These are phyloP conservation scores for Sorghum bicolor DNA, from an alignment of 176 grass and related monocot species.

Conservation along the genomic window Sorghum_bicolor_NCBIv3 NC_012879.2:52307001-52307500, in stretches of 20 bases:
- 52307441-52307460: constrained; percentile 27
- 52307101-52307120: constrained; percentile 74
- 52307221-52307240: neutral
- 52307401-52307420: constrained; percentile 60
- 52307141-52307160: constrained; percentile 27
- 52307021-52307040: constrained; percentile 12
- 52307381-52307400: constrained; percentile 87
- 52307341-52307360: constrained; percentile 76
- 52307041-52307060: constrained; percentile 32
- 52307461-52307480: constrained; percentile 28
- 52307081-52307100: constrained; percentile 76
- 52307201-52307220: neutral
- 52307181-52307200: neutral
- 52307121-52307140: constrained; percentile 81
- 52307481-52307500: constrained; percentile 36
- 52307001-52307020: neutral
- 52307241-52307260: constrained; percentile 12
- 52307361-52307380: constrained; percentile 90
- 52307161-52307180: neutral
- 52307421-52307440: constrained; percentile 40
- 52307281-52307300: constrained; percentile 18
- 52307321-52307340: constrained; percentile 80
- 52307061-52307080: constrained; percentile 41
- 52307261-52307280: neutral
- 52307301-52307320: constrained; percentile 92